Percentiles rank a stretch among this genome's conserved stretches.
Evolutionary conservation across 2,329 filamentous ascomycete species (phyloP).

Genomic region (Akanthomyces uredinophilus): DNA sequence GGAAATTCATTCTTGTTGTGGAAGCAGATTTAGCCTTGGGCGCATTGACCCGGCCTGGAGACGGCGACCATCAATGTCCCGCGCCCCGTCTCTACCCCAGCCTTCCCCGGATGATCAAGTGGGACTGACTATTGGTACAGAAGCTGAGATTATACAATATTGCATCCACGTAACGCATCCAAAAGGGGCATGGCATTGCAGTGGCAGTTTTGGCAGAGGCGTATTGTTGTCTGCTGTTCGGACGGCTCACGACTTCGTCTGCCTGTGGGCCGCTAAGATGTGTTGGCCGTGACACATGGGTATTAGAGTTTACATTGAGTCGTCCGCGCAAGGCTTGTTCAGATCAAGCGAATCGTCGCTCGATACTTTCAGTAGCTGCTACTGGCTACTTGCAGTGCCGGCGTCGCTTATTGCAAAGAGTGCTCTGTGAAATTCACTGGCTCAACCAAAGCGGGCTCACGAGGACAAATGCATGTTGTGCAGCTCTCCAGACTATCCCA

Average conservation of each 20-base stretch:
- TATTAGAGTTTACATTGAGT: neutral
- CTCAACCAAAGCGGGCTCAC: too few relatives aligned
- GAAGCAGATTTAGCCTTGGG: neutral
- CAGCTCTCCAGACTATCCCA: too few relatives aligned
- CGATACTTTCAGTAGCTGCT: too few relatives aligned
- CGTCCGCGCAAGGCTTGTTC: too few relatives aligned
- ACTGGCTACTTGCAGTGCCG: too few relatives aligned
- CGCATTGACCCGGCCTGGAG: constrained; percentile 1
- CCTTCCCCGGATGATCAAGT: constrained; percentile 8
- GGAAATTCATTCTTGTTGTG: neutral
- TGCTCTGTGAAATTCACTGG: too few relatives aligned
- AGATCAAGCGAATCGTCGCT: neutral
- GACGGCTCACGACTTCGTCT: neutral
- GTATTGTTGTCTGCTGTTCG: neutral
- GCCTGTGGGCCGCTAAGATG: neutral
- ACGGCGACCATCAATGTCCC: constrained; percentile 11
- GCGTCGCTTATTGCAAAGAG: too few relatives aligned
- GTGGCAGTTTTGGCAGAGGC: neutral
- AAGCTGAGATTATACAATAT: neutral
- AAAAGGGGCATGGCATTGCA: neutral
- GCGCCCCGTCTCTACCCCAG: constrained; percentile 9
- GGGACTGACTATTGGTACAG: neutral
- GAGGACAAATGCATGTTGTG: too few relatives aligned
- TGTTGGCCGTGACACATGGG: neutral
- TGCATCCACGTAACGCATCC: neutral